These are phyloP conservation scores for Monosporozyma yasuniensis DNA, from an alignment of 805 yeast genomes.

Conservation along the genomic window DNA sequence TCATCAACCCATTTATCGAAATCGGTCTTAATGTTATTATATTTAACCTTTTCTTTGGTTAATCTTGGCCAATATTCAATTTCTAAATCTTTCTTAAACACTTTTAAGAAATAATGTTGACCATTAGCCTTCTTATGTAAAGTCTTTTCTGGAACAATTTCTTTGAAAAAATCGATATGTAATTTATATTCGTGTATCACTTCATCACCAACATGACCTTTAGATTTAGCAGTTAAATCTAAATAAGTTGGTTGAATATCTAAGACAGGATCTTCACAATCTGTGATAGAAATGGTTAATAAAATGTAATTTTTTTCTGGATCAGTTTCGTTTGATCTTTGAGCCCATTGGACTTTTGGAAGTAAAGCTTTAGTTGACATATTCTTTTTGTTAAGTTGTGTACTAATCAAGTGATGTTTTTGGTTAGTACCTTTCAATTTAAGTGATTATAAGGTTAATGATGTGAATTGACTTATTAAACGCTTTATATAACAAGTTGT, in stretches of 20 bases:
- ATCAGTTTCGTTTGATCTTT: slow-evolving; percentile 75
- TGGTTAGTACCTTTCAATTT: neutral
- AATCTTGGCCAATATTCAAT: slow-evolving; percentile 93
- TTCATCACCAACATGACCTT: slow-evolving; percentile 40
- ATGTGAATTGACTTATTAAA: neutral
- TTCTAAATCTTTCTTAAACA: slow-evolving; percentile 57
- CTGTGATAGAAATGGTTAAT: slow-evolving; percentile 65
- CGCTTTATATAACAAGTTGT: neutral
- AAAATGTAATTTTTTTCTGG: slow-evolving; percentile 64
- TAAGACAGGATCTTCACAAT: slow-evolving; percentile 54
- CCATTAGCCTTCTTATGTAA: slow-evolving; percentile 45
- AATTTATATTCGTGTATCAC: slow-evolving; percentile 44
- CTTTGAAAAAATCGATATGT: slow-evolving; percentile 65
- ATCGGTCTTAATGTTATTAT: slow-evolving; percentile 80
- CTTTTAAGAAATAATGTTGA: slow-evolving; percentile 47
- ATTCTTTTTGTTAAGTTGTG: neutral
- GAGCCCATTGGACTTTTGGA: slow-evolving; percentile 85
- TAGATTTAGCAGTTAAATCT: slow-evolving; percentile 35
- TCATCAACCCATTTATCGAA: slow-evolving; percentile 98
- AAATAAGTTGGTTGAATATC: slow-evolving; percentile 50
- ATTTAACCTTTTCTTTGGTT: slow-evolving; percentile 75
- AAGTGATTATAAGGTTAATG: neutral
- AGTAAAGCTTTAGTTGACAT: slow-evolving; percentile 13
- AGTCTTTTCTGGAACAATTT: slow-evolving; percentile 60
- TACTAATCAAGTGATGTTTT: neutral